Base-by-base conservation (phyloP, 768 basidiomycete genomes). In the Phanerochaete carnosa region DNA sequence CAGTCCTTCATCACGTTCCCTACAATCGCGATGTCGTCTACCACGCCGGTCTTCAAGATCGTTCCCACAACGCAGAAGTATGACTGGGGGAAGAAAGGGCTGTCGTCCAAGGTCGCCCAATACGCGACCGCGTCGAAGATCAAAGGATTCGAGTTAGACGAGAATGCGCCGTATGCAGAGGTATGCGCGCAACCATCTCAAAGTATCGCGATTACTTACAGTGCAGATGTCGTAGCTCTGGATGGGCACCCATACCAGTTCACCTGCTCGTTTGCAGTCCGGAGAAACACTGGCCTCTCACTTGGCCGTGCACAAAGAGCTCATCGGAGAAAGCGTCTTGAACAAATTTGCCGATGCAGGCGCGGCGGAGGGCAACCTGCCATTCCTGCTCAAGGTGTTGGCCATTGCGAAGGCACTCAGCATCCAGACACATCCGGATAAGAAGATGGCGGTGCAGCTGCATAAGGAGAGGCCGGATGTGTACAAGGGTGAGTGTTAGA, bases 211-310 rank as follows among this genome's bases (percentile, higher is more conserved):
- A 16, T 19, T 2, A 15, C n/a, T 30, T 23, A 23, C 54, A 63
- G 43, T 66, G 55, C 37, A 26, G 32, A 35, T 15, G n/a, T 8
- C 9, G 22, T 70, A 98, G 95, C 78, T 99, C 46, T 99, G 97
- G 97, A 98, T 98, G 96, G 97, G 97, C 11, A 98, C 97, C 0
- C 97, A 98, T 67, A 82, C 91, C 1, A 90, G 79, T 35, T 80
- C 87, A 8, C 89, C 89, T 0, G 88, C 89, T 6, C 74, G 73
- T 7, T 70, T 84, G 22, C 61, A 64, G 19, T 60, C 77, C 12
- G 80, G 83, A 16, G 73, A 73, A 63, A 68, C 74, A 23, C 85
- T 85, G 62, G 84, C 80, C 2, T 76, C 84, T 22, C 74, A 91
- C 69, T 80, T 99, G 62, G 77, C 82, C 22, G 74, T 78, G 3